phyloP scores from a whole-genome alignment of 371 early-diverging fungal species.

The Chytridium lagenaria region DNA sequence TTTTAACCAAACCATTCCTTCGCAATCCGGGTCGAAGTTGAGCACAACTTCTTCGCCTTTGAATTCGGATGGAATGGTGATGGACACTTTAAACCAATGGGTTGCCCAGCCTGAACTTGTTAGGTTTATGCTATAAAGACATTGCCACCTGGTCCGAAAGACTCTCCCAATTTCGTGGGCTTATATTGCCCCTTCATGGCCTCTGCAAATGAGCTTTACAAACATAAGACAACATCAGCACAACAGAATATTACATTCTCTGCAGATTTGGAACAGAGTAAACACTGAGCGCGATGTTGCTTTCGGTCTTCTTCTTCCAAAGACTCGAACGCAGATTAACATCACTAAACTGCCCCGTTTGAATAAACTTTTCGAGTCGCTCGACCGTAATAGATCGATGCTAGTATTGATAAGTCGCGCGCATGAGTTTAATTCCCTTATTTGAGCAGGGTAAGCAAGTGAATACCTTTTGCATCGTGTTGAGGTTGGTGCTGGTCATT shows the following conservation, averaged over 20 bases:
- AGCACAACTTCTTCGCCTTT: conserved; percentile 73
- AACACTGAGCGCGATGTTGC: conserved; percentile 59
- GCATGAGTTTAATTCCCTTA: too few relatives aligned
- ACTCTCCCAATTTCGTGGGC: conserved; percentile 70
- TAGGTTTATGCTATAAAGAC: background rate
- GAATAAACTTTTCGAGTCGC: conserved; percentile 63
- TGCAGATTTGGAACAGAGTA: conserved; percentile 82
- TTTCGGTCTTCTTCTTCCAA: conserved; percentile 41
- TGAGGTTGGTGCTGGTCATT: too few relatives aligned
- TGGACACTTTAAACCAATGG: conserved; percentile 79
- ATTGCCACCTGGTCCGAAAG: conserved; percentile 74
- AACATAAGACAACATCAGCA: background rate
- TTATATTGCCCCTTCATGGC: conserved; percentile 75
- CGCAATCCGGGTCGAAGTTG: conserved; percentile 83
- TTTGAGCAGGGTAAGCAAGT: too few relatives aligned
- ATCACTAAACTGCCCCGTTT: conserved; percentile 59
- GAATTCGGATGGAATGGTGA: conserved; percentile 71
- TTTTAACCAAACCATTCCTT: conserved; percentile 86
- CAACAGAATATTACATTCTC: conserved; percentile 60
- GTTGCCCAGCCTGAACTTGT: conserved; percentile 79
- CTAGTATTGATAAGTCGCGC: too few relatives aligned
- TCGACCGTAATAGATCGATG: conserved; percentile 66
- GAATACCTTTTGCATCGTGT: too few relatives aligned
- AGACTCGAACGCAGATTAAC: conserved; percentile 64
- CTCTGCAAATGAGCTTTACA: conserved; percentile 71